A percentile compares a stretch with the other conserved stretches of the same genome.
These are phyloP conservation scores for Boletus rubroflammeus DNA, from an alignment of 768 basidiomycete genomes.

Conservation along the genomic window DNA sequence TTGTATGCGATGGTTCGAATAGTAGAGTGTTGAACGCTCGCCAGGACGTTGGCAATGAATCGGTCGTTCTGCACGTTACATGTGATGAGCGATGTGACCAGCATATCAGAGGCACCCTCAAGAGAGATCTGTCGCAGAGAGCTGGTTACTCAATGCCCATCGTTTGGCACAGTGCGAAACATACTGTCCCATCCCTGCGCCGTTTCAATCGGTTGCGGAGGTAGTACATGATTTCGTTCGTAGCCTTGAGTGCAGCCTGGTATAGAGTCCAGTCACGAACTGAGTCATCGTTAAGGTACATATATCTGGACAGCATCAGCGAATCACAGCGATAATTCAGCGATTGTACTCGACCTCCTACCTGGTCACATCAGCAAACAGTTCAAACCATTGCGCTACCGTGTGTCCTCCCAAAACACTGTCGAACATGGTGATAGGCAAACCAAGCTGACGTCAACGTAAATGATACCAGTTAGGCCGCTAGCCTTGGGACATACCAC, in stretches of 20 bases:
- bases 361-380: constrained; percentile 46
- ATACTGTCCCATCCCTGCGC: constrained; percentile 19
- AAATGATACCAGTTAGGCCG: background rate
- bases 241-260: constrained; percentile 25
- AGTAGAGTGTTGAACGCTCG: constrained; percentile 1
- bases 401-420: constrained; percentile 39
- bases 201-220: constrained; percentile 23
- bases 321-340: background rate
- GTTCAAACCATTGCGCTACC: constrained; percentile 42
- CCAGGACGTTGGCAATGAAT: constrained; percentile 19
- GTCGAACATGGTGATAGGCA: constrained; percentile 36
- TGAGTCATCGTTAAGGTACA: constrained; percentile 34
- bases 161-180: background rate
- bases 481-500: constrained; percentile 41
- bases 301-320: constrained; percentile 29
- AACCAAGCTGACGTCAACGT: constrained; percentile 13
- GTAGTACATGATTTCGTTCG: constrained; percentile 23
- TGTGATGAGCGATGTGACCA: constrained; percentile 19
- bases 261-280: constrained; percentile 33
- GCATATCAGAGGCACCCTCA: constrained; percentile 16
- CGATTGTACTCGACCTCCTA: constrained; percentile 9
- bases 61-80: constrained; percentile 23
- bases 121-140: constrained; percentile 16
- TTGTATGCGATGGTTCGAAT: constrained; percentile 41
- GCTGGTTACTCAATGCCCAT: background rate